Evolutionary conservation across 2,329 filamentous ascomycete species (phyloP).

Genomic region (Dactylellina cionopaga): DNA sequence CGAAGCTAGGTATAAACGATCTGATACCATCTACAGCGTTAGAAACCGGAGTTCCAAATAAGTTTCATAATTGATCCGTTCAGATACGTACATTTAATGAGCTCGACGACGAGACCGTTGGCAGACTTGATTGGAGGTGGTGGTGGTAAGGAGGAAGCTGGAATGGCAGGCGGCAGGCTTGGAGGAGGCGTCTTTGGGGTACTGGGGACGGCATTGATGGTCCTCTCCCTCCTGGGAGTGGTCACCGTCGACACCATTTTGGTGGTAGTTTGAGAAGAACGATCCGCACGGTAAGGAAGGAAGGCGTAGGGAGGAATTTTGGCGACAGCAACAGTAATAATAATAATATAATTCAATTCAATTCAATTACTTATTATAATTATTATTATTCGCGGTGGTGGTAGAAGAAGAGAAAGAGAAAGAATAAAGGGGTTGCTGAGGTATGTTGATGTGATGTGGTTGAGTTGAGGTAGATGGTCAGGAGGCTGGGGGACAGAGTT

Average conservation of each 20-base stretch:
- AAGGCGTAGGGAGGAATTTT: constrained; percentile 30
- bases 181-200: constrained; percentile 47
- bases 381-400: too few species aligned
- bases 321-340: too few species aligned
- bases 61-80: background rate
- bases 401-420: background rate
- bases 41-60: background rate
- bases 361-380: too few species aligned
- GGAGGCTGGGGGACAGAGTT: background rate
- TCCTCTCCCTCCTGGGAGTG: constrained; percentile 36
- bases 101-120: constrained; percentile 48
- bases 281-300: constrained; percentile 17
- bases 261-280: background rate
- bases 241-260: constrained; percentile 44
- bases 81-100: constrained; percentile 50
- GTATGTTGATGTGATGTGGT: too few species aligned
- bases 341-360: too few species aligned
- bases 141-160: constrained; percentile 31
- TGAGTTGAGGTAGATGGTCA: background rate
- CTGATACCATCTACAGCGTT: constrained; percentile 63
- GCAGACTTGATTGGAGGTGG: constrained; percentile 47
- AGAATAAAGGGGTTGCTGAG: background rate
- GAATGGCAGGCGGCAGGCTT: constrained; percentile 43
- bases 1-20: constrained; percentile 92
- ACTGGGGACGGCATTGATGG: constrained; percentile 32